phyloP scores from a whole-genome alignment of 148 eudicot species.

The Heliosperma pusillum region DNA sequence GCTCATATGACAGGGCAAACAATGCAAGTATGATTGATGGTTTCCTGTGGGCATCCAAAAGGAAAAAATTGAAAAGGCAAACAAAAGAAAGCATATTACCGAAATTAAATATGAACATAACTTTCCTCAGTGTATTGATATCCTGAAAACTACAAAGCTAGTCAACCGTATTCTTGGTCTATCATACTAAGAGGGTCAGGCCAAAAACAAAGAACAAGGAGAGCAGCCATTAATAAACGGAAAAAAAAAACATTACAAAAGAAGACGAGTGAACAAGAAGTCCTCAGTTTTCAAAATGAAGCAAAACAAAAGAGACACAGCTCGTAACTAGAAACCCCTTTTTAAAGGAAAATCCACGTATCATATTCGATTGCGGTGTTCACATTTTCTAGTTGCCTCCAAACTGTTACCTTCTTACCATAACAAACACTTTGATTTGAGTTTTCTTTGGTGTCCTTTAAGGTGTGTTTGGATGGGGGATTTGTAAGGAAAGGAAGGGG shows the following conservation, averaged over 20 bases:
- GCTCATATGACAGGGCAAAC: constrained; percentile 73
- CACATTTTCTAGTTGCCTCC: neutral
- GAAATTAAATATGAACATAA: neutral
- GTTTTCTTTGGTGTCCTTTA: neutral
- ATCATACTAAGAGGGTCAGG: neutral
- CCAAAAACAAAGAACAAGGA: neutral
- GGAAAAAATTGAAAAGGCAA: neutral
- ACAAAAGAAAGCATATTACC: neutral
- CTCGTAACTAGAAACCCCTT: neutral
- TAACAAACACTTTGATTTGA: neutral
- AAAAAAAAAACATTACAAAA: neutral
- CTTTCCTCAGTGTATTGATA: neutral
- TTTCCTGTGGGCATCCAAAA: constrained; percentile 46
- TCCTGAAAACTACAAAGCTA: constrained; percentile 4
- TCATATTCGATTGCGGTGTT: neutral
- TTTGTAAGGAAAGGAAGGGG: no score
- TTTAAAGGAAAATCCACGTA: neutral
- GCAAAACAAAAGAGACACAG: neutral
- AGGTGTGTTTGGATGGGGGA: no score
- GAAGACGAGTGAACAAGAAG: neutral
- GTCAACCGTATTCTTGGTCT: neutral
- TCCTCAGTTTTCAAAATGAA: neutral
- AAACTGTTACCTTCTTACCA: neutral
- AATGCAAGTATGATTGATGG: constrained; percentile 67
- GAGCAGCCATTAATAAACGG: neutral